phyloP scores from a whole-genome alignment of 2,329 filamentous ascomycete genomes.

The Neonectria ditissima region DNA sequence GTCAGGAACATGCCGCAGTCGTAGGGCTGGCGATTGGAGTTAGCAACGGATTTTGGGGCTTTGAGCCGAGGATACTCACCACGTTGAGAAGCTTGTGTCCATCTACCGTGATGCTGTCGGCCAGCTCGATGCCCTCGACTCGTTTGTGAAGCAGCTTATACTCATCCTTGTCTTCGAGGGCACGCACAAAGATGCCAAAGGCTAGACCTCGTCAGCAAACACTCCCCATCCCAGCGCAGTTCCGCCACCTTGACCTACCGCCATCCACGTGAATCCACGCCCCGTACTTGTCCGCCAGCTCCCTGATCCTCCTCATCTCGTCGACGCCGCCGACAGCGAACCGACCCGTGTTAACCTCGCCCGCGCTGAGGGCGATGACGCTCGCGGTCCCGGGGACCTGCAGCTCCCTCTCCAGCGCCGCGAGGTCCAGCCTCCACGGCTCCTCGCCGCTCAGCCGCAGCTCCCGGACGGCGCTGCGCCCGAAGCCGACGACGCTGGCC shows the following conservation, averaged over 20 bases:
- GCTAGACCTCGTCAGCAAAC: constrained; percentile 58
- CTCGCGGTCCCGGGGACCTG: constrained; percentile 66
- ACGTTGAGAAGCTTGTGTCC: constrained; percentile 95
- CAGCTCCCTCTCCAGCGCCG: constrained; percentile 71
- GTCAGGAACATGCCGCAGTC: constrained; percentile 93
- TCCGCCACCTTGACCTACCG: constrained; percentile 54
- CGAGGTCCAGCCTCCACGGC: constrained; percentile 78
- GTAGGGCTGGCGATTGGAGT: constrained; percentile 70
- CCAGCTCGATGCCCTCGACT: constrained; percentile 77
- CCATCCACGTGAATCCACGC: constrained; percentile 94
- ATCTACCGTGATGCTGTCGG: constrained; percentile 88
- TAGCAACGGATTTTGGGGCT: constrained; percentile 5
- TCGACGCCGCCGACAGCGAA: constrained; percentile 72
- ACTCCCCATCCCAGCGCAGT: not conserved
- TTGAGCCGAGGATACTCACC: constrained; percentile 56
- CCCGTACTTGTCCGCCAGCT: constrained; percentile 76
- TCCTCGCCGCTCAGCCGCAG: constrained; percentile 63
- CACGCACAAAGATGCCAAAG: constrained; percentile 84
- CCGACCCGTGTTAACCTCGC: constrained; percentile 90
- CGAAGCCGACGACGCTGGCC: constrained; percentile 83
- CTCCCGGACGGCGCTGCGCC: constrained; percentile 74
- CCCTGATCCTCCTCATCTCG: constrained; percentile 73
- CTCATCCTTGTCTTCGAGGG: constrained; percentile 67
- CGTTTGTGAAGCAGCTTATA: constrained; percentile 65
- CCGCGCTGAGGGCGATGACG: constrained; percentile 84